Conservation (phyloP, 306 rosid species). For the Begonia peltatifolia region DNA sequence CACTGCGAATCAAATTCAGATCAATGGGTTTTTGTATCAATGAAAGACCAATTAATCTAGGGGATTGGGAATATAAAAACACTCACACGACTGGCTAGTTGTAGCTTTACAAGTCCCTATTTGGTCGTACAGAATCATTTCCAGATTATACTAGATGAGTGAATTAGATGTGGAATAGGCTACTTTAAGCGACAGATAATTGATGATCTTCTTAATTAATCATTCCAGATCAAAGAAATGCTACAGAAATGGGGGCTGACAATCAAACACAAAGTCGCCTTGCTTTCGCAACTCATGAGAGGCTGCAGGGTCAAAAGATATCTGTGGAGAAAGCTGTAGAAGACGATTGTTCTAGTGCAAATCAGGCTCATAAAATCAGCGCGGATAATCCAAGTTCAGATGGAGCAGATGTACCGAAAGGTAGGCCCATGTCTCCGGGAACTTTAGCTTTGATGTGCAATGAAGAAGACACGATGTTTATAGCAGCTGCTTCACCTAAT, state of each 20-base stretch:
- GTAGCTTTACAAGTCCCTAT: too few relatives aligned
- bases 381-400: constrained; percentile 61
- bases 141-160: background rate
- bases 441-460: constrained; percentile 98
- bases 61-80: too few relatives aligned
- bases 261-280: constrained; percentile 51
- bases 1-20: too few relatives aligned
- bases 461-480: constrained; percentile 84
- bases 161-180: background rate
- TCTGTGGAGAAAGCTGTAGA: constrained; percentile 45
- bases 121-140: too few relatives aligned
- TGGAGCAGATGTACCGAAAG: constrained; percentile 49
- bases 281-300: constrained; percentile 60
- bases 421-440: constrained; percentile 94
- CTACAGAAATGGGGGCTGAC: constrained; percentile 39
- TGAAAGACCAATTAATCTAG: background rate
- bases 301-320: constrained; percentile 41
- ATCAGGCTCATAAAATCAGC: constrained; percentile 50
- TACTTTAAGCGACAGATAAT: background rate
- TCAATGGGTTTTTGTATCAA: background rate
- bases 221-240: constrained; percentile 47
- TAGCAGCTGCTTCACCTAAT: constrained; percentile 60
- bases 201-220: background rate
- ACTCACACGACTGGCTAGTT: too few relatives aligned
- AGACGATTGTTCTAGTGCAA: constrained; percentile 70